Conservation (phyloP, 352 stramenopile species). For the Blastocystis hominis region DNA sequence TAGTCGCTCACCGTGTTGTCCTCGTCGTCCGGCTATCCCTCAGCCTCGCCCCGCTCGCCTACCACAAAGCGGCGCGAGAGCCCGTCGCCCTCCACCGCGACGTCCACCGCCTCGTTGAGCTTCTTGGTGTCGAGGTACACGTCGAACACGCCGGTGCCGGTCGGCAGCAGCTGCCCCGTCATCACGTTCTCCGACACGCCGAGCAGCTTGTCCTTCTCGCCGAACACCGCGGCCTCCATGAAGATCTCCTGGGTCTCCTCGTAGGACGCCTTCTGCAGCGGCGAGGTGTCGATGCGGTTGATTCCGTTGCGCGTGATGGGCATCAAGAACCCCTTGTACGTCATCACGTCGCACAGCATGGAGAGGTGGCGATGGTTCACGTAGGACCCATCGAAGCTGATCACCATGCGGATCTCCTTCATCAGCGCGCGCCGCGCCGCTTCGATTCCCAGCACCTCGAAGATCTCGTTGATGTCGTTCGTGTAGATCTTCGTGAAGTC, state of each 20-base stretch:
- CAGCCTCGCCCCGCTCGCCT: conserved; percentile 67
- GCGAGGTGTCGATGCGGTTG: conserved; percentile 92
- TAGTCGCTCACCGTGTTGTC: conserved; percentile 66
- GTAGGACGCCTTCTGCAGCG: conserved; percentile 92
- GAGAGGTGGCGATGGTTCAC: conserved; percentile 98
- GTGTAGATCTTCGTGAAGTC: conserved; percentile 89
- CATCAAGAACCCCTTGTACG: conserved; percentile 87
- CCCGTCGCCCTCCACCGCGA: conserved; percentile 75
- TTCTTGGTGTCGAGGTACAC: conserved; percentile 94
- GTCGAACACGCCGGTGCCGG: conserved; percentile 92
- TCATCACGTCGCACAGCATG: conserved; percentile 97
- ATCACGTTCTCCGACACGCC: conserved; percentile 98
- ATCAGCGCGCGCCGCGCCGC: conserved; percentile 75
- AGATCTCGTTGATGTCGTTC: conserved; percentile 98
- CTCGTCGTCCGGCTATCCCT: conserved; percentile 64
- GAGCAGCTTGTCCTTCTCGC: conserved; percentile 87
- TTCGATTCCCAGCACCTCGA: conserved; percentile 83
- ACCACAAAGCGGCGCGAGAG: conserved; percentile 64
- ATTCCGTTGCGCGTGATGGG: conserved; percentile 97
- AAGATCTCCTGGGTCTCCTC: conserved; percentile 99
- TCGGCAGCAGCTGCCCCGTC: conserved; percentile 85
- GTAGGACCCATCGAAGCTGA: conserved; percentile 97
- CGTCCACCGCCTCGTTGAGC: conserved; percentile 88
- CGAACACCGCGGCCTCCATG: conserved; percentile 93
- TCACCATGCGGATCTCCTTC: conserved; percentile 92